Base-by-base conservation (phyloP, 768 basidiomycete genomes). In the Scleroderma bovista region DNA sequence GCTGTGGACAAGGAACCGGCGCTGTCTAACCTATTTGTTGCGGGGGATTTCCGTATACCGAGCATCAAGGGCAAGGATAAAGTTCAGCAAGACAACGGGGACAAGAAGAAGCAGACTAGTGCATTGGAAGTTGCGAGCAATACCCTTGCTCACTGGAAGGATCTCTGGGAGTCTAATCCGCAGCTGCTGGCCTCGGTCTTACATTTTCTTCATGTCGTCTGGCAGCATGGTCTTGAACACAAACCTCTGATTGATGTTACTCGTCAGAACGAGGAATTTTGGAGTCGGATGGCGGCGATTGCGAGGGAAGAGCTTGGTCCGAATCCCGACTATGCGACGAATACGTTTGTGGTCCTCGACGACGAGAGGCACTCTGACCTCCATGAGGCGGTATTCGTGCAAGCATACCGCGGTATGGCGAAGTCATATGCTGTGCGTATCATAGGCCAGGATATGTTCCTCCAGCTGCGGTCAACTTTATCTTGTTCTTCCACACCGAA, bases 1-100 rank as follows among this genome's bases (percentile, higher is more conserved):
- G 84, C 88, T 1, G 81, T 94, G 13, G 84, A 89, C 57, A 86
- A 84, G 53, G 92, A 93, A 61, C 92, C 94, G 1, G 91, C 93
- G 0, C 72, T 95, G 5, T 83, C 87, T 2, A 75, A 81, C 47
- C 72, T 96, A 23, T 83, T 93, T 51, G 83, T 93, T 29, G 76
- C 81, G 0, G 92, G 91, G 3, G 77, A 80, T 37, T 85, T 89
- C 56, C 76, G 76, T 44, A 67, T 75, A 3, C 77, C 80, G 2
- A 60, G 52, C 33, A 66, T 58, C 20, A 55, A 75, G 58, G 73
- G 70, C 10, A 72, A 70, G 52, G 69, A 62, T 8, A 66, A 67
- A 34, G 66, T 62, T 9, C 48, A 55, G 11, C 44, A 50, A 39
- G 51, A 52, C 22, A 20, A 29, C 3, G 36, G 56, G 52, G 55